Base-by-base conservation (phyloP, 1,139 yeast genomes). In the Candida sp. region DNA sequence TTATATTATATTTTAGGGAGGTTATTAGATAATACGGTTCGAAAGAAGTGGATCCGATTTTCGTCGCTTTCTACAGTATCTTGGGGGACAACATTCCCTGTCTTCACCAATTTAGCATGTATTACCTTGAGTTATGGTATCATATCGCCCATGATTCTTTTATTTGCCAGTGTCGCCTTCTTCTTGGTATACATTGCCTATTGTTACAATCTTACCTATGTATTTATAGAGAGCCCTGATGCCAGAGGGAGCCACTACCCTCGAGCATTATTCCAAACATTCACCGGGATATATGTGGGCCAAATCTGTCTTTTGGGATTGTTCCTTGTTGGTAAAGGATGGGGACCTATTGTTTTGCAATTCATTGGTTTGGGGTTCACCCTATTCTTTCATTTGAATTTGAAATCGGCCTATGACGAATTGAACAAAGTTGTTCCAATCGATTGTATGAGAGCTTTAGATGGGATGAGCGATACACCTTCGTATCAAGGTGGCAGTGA, bases 11-110 rank as follows among this genome's bases (percentile, higher is more conserved):
- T 85, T 22, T 66, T 91, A 49, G 91, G 96, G 15, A 58, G 65
- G 30, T 21, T 88, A 11, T 70, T 91, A 41, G 98, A 93, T 58
- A 70, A 68, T 40, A 89, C 98, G 4, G 90, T 96, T 39, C 76
- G 98, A 58, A 89, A 89, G 76, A 87, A 86, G 68, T 90, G 87
- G 87, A 71, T 60, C 39, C 79, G 98, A 57, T 84, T 79, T 64
- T 74, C 78, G 50, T 73, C 73, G 2, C 68, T 93, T 51, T 80
- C 84, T 8, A 59, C 79, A 2, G 75, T 85, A 55, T 73, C 80
- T 19, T 93, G 96, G 95, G 99, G 99, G 48, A 87, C 96, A 1
- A 72, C 82, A 2, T 91, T 87, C 76, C 97, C 97, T 5, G 72
- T 82, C 6, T 89, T 85, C 67, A 84, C 96, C 39, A 82, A 85